Percentiles rank a stretch among this genome's conserved stretches.
Conservation (phyloP, 805 yeast genomes). For the Candida adriatica region DNA sequence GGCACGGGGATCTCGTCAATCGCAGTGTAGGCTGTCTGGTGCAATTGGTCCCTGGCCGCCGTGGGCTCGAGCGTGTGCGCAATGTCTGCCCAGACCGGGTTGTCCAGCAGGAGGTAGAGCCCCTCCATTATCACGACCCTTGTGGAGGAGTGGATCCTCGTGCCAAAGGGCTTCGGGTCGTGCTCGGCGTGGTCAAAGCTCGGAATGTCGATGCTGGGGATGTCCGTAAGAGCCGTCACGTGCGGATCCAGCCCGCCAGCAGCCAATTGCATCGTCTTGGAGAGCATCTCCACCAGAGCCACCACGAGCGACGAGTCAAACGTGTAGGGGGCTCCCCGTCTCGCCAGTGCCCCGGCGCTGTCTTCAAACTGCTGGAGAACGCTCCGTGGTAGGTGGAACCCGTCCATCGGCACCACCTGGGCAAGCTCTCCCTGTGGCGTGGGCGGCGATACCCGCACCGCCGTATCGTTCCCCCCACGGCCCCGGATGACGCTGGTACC, state of each 20-base stretch:
- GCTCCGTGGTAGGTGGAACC: conserved; percentile 57
- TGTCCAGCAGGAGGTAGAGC: conserved; percentile 54
- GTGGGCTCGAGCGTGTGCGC: conserved; percentile 26
- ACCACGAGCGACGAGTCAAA: conserved; percentile 44
- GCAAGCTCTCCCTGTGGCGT: conserved; percentile 25
- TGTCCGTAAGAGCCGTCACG: conserved; percentile 8
- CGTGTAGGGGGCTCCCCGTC: conserved; percentile 84
- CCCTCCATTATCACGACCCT: conserved; percentile 71
- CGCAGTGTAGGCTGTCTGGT: conserved; percentile 9
- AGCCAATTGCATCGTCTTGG: conserved; percentile 11
- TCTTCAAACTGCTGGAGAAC: conserved; percentile 44
- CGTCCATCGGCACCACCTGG: conserved; percentile 63
- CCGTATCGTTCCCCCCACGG: conserved; percentile 21
- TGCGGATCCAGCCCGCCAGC: conserved; percentile 5
- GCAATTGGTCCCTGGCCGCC: conserved; percentile 1
- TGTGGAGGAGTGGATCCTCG: conserved; percentile 37
- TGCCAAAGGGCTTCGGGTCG: conserved; percentile 61
- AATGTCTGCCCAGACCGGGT: conserved; percentile 54
- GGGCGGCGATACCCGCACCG: conserved; percentile 10
- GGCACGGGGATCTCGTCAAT: conserved; percentile 13
- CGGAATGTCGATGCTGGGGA: conserved; percentile 45
- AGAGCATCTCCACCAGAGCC: conserved; percentile 8
- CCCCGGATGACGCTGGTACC: conserved; percentile 16
- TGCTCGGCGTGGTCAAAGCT: conserved; percentile 68
- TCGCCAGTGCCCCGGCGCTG: conserved; percentile 46